A percentile compares a stretch with the other conserved stretches of the same genome.
Evolutionary conservation across 2,329 filamentous ascomycete species (phyloP).

Genomic region (Pestalotiopsis sp.): DNA sequence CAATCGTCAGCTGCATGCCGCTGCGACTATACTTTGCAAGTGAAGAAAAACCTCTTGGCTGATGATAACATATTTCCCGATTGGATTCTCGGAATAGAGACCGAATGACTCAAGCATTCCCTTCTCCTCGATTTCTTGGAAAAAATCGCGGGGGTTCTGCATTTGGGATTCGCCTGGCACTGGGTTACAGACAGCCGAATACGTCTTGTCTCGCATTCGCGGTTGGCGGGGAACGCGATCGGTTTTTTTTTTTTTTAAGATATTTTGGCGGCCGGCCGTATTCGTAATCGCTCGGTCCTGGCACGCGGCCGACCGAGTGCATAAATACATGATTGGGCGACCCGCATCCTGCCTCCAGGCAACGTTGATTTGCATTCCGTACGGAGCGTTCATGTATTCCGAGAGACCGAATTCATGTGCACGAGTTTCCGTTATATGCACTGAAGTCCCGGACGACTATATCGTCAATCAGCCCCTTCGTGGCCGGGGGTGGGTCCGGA

Average conservation of each 20-base stretch:
- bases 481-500: no score
- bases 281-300: not conserved
- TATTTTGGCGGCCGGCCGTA: not conserved
- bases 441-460: no score
- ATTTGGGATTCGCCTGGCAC: not conserved
- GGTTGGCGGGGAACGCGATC: not conserved
- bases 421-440: not conserved
- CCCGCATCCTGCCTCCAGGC: not conserved
- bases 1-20: no score
- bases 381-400: not conserved
- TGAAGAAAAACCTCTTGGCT: no score
- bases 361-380: not conserved
- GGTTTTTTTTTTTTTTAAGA: not conserved
- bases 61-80: no score
- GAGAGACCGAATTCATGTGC: not conserved
- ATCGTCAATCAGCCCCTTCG: no score
- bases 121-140: not conserved
- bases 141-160: not conserved
- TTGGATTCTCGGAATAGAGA: no score
- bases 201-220: not conserved
- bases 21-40: no score
- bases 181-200: not conserved
- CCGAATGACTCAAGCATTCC: no score
- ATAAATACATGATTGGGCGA: not conserved
- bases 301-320: not conserved